Base-by-base conservation (phyloP, 179 eudicot genomes). In the Spergularia azorica region DNA sequence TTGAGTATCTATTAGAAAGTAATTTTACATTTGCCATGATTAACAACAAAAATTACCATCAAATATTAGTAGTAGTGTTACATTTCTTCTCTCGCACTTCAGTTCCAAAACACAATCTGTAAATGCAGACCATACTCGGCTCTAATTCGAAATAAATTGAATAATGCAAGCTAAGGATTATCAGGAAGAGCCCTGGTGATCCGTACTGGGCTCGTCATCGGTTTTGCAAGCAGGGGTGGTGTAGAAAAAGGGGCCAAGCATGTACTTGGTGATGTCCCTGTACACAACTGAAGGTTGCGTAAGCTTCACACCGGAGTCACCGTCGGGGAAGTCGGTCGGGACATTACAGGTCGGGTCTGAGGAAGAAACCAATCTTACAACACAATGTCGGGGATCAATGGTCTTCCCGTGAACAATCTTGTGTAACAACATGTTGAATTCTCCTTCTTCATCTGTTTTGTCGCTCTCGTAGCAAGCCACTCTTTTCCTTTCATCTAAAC, bases 151-250 rank as follows among this genome's bases (percentile, higher is more conserved):
- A 13, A 2, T 38, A 63, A 63, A 36, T 14, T 4, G 26, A 2
- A 14, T 6, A 6, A 0, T 2, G 41, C 41, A 63, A 36, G 39
- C 39, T 36, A 36, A 4, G 3, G 0, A 9, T 3, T 3, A 56
- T 13, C 2, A 74, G 58, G 51, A 64, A 13, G 48, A 55, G 41
- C 67, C 69, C 63, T 73, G 71, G 15, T 73, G 18, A 26, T 60
- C 63, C 0, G 71, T 70, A 67, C 85, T 86, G 20, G 91, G 90
- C 63, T 87, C 91, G 9, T 63, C 72, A 18, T 71, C 63, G n/a
- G 74, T 15, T n/a, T 80, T 87, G 59, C 97, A 92, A 86, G 80
- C 85, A 2, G 92, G 88, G 50, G 88, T 87, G 43, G 97, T 92
- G 84, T 87, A 92, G 70, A 87, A 92, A 66, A 92, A 90, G 9